Evolutionary conservation across 148 eudicot genomes (phyloP).

Genomic region (Fagopyrum esculentum): DNA sequence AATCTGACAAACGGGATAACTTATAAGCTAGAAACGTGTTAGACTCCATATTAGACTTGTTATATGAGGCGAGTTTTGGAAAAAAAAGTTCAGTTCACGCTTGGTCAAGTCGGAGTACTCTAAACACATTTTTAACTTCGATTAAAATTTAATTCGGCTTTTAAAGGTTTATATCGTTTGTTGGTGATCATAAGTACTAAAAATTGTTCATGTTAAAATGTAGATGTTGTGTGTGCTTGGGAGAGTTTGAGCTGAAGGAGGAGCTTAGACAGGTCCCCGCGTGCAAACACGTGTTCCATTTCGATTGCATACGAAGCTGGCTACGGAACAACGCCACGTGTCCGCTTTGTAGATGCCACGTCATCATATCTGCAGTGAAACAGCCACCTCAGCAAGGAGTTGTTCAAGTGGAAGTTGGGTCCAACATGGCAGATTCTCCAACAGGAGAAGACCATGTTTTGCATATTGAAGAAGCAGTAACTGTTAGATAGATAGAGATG

Average conservation of each 20-base stretch:
- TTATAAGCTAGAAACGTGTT: too few species aligned
- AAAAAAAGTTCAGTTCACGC: too few species aligned
- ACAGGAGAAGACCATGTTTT: neutral
- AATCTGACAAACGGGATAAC: too few species aligned
- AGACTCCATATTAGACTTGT: too few species aligned
- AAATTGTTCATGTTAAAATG: neutral
- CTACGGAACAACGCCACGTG: constrained; percentile 64
- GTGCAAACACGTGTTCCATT: constrained; percentile 80
- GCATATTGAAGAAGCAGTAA: neutral
- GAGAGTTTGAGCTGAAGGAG: constrained; percentile 73
- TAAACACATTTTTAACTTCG: too few species aligned
- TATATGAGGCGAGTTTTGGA: too few species aligned
- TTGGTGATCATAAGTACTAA: neutral
- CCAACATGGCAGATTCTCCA: neutral
- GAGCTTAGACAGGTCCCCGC: constrained; percentile 48
- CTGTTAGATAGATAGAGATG: constrained; percentile 1
- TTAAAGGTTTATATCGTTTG: too few species aligned
- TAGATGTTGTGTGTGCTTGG: constrained; percentile 95
- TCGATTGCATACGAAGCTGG: constrained; percentile 73
- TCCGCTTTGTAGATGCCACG: constrained; percentile 74
- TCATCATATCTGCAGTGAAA: constrained; percentile 14
- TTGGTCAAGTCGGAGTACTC: too few species aligned
- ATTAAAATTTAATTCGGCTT: too few species aligned
- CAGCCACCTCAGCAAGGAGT: constrained; percentile 7
- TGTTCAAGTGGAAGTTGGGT: constrained; percentile 4